Evolutionary conservation across 495 filamentous ascomycete species (phyloP).

Genomic region (Thermochaetoides thermophila): DNA sequence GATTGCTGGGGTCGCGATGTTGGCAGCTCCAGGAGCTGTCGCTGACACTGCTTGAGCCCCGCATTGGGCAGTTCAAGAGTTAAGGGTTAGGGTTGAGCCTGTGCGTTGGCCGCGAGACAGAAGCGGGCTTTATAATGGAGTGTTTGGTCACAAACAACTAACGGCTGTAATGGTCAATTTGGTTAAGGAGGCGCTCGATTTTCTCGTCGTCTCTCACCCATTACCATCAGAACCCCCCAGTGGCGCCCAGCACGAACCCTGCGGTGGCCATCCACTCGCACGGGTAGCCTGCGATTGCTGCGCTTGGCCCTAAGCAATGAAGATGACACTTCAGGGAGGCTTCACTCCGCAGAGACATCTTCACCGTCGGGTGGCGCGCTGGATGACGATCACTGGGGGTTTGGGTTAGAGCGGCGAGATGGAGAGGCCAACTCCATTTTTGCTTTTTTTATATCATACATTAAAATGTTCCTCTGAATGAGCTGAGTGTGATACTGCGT

Average conservation of each 20-base stretch:
- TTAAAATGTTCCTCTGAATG: background rate
- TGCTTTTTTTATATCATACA: slow-evolving; percentile 6
- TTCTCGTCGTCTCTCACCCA: slow-evolving; percentile 28
- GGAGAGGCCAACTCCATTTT: slow-evolving; percentile 31
- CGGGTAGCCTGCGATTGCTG: slow-evolving; percentile 36
- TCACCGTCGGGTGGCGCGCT: slow-evolving; percentile 38
- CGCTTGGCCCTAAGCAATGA: slow-evolving; percentile 33
- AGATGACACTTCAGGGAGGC: slow-evolving; percentile 34
- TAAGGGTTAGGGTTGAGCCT: too few species aligned
- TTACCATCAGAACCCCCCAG: slow-evolving; percentile 33
- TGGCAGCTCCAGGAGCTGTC: too few species aligned
- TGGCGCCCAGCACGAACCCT: slow-evolving; percentile 38
- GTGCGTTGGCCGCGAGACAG: too few species aligned
- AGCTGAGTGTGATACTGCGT: too few species aligned
- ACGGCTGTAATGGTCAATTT: slow-evolving; percentile 36
- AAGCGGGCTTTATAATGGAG: slow-evolving; percentile 17
- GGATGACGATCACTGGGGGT: slow-evolving; percentile 37
- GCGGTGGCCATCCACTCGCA: slow-evolving; percentile 36
- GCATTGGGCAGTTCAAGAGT: background rate
- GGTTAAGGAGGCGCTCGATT: slow-evolving; percentile 32
- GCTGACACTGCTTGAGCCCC: background rate
- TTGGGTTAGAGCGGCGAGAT: slow-evolving; percentile 31
- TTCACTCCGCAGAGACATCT: slow-evolving; percentile 39
- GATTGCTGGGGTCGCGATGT: too few species aligned
- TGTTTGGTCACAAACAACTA: background rate